Percentiles rank a stretch among this genome's conserved stretches.
These are phyloP conservation scores for Fusarium hostae DNA, from an alignment of 2,329 filamentous ascomycete genomes.

Conservation along the genomic window DNA sequence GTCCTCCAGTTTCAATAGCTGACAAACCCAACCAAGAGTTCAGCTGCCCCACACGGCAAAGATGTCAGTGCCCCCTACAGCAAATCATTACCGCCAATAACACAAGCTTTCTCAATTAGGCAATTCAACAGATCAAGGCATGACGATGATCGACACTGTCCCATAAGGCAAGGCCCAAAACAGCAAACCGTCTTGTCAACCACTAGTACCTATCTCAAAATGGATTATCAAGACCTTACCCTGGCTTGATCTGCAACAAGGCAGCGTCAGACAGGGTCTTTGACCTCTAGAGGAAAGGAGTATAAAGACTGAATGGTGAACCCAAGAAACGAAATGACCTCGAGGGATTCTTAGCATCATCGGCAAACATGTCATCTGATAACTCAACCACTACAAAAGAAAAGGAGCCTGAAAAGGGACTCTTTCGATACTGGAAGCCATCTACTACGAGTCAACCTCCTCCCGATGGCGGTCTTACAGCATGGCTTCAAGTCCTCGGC, in stretches of 20 bases:
- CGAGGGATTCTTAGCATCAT: background rate
- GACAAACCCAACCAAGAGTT: background rate
- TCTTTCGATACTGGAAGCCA: background rate
- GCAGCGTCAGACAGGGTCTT: background rate
- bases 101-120: background rate
- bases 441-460: background rate
- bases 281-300: background rate
- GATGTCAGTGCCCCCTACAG: background rate
- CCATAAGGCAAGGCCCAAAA: background rate
- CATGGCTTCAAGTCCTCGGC: background rate
- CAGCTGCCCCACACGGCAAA: background rate
- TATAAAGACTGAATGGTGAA: background rate
- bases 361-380: background rate
- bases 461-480: background rate
- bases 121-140: background rate
- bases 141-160: background rate
- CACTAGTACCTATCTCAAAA: background rate
- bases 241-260: too few relatives aligned
- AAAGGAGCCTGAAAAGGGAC: rapidly evolving
- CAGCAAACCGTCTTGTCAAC: background rate
- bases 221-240: background rate
- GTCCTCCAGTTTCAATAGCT: background rate
- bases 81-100: rapidly evolving
- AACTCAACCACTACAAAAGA: background rate
- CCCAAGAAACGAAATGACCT: rapidly evolving